Evolutionary conservation across 129 eudicot genomes (phyloP).

Genomic region (Tagetes erecta): DNA sequence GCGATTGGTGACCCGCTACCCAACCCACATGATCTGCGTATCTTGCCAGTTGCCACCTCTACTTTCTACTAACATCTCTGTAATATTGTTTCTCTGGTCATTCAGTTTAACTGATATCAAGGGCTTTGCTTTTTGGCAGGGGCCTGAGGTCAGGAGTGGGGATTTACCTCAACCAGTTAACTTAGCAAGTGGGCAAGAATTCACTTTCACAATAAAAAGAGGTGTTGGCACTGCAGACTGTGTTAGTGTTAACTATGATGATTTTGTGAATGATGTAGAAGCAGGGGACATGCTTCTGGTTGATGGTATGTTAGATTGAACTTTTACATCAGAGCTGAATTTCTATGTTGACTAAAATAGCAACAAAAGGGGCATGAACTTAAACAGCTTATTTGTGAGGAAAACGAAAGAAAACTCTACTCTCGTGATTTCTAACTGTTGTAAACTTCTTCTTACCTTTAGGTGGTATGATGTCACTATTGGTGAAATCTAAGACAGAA

Average conservation of each 20-base stretch:
- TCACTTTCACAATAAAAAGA: conserved; percentile 92
- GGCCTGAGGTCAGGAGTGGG: conserved; percentile 97
- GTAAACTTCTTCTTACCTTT: conserved; percentile 29
- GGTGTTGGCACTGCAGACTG: conserved; percentile 92
- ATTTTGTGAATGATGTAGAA: conserved; percentile 96
- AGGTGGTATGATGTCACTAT: conserved; percentile 98
- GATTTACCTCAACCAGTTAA: conserved; percentile 90
- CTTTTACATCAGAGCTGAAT: not conserved
- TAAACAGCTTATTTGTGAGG: not conserved
- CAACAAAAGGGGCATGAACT: not conserved
- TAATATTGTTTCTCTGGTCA: not conserved
- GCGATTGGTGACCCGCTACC: not conserved
- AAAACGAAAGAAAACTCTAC: not conserved
- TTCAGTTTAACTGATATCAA: not conserved
- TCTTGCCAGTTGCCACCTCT: not conserved
- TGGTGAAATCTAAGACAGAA: conserved; percentile 80
- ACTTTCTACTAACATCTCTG: not conserved
- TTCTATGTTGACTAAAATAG: conserved; percentile 6
- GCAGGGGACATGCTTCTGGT: conserved; percentile 99
- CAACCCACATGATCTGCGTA: not conserved
- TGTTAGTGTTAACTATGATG: conserved; percentile 98
- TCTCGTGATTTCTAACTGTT: conserved; percentile 10
- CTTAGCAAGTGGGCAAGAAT: conserved; percentile 31
- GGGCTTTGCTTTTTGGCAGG: conserved; percentile 44
- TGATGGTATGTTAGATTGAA: conserved; percentile 59